These are phyloP conservation scores for Hirschioporus abietinus DNA, from an alignment of 768 basidiomycete species.

Conservation along the genomic window DNA sequence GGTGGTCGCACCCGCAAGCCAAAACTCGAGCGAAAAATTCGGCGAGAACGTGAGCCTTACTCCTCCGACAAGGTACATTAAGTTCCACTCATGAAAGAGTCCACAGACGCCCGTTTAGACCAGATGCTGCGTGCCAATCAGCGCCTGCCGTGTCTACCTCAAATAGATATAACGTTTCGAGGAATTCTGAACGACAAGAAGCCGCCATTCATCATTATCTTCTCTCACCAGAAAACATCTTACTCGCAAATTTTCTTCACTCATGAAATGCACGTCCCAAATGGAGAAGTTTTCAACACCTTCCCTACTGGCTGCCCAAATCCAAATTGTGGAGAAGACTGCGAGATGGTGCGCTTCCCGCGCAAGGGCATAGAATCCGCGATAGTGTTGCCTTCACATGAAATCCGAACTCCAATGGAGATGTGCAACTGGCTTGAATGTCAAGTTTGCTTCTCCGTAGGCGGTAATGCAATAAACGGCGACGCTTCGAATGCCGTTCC, in stretches of 20 bases:
- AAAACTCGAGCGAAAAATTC: slow-evolving; percentile 61
- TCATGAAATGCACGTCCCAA: slow-evolving; percentile 61
- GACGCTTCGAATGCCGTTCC: slow-evolving; percentile 13
- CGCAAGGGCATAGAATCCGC: slow-evolving; percentile 57
- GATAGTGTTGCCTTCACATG: slow-evolving; percentile 55
- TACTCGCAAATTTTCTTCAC: slow-evolving; percentile 83
- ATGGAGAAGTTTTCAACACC: slow-evolving; percentile 68
- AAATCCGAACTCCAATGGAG: slow-evolving; percentile 43
- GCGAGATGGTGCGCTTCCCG: slow-evolving; percentile 79
- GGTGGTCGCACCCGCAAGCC: slow-evolving; percentile 60
- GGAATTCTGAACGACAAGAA: slow-evolving; percentile 72
- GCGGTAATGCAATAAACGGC: slow-evolving; percentile 16
- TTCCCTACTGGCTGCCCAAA: slow-evolving; percentile 78
- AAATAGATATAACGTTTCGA: slow-evolving; percentile 73
- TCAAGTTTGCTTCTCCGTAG: slow-evolving; percentile 52
- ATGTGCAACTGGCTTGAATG: slow-evolving; percentile 88
- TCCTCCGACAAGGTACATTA: not conserved
- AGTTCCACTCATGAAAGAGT: slow-evolving; percentile 3
- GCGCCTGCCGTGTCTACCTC: slow-evolving; percentile 76
- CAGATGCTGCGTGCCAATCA: slow-evolving; percentile 63
- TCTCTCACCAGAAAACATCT: slow-evolving; percentile 75
- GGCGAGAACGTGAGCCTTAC: slow-evolving; percentile 57
- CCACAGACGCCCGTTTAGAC: slow-evolving; percentile 57
- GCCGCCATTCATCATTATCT: slow-evolving; percentile 71
- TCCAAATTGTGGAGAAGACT: slow-evolving; percentile 74